phyloP scores from a whole-genome alignment of 2,329 filamentous ascomycete genomes.

The Curvularia spicifera region DNA sequence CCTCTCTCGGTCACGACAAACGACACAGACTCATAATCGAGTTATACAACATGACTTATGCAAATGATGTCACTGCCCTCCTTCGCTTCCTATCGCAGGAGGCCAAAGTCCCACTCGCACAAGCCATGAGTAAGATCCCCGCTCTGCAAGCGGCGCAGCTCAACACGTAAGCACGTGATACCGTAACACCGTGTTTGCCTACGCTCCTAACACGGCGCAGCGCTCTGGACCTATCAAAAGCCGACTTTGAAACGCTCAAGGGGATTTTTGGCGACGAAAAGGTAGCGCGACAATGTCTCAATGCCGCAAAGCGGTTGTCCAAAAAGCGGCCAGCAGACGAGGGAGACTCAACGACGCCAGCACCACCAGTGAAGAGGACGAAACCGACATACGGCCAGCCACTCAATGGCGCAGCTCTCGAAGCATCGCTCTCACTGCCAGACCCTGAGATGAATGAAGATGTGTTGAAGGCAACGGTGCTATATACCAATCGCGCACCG shows the following conservation, averaged over 20 bases:
- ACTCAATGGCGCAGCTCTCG: conserved; percentile 62
- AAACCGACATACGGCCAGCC: conserved; percentile 41
- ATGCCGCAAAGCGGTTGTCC: conserved; percentile 62
- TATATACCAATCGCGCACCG: conserved; percentile 82
- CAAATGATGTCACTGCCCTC: conserved; percentile 54
- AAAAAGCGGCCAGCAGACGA: conserved; percentile 61
- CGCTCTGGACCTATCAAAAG: conserved; percentile 58
- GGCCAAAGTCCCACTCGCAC: conserved; percentile 61
- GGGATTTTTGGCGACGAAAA: conserved; percentile 60
- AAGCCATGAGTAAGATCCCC: conserved; percentile 62
- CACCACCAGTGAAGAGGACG: conserved; percentile 43
- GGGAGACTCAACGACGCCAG: conserved; percentile 4
- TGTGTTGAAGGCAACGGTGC: conserved; percentile 61
- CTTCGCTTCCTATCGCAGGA: conserved; percentile 66
- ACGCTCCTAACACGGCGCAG: conserved; percentile 33
- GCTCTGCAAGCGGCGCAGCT: conserved; percentile 60
- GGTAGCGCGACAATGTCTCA: conserved; percentile 62
- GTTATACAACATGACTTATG: conserved; percentile 37
- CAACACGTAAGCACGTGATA: conserved; percentile 56
- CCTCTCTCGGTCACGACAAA: not conserved
- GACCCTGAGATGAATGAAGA: conserved; percentile 62
- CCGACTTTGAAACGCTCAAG: conserved; percentile 53
- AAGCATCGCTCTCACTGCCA: conserved; percentile 67
- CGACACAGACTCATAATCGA: not conserved
- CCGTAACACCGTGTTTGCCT: conserved; percentile 22